A percentile compares a stretch with the other conserved stretches of the same genome.
phyloP scores from a whole-genome alignment of 768 basidiomycete genomes.

The Leccinum pellstonianum region DNA sequence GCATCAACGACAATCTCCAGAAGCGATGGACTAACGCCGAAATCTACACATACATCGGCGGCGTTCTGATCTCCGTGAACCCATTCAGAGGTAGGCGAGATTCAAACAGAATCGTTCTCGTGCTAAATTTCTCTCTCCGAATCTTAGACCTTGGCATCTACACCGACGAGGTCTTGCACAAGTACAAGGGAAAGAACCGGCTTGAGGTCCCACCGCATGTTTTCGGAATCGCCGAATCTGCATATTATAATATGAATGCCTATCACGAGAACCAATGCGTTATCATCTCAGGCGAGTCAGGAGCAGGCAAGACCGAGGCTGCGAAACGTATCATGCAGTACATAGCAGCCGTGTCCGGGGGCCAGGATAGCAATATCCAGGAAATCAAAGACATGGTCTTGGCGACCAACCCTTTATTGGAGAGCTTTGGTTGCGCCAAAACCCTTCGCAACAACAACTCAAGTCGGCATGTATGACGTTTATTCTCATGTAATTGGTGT shows the following conservation, averaged over 20 bases:
- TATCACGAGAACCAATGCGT: constrained; percentile 99
- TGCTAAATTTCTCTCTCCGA: constrained; percentile 8
- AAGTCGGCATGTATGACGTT: constrained; percentile 85
- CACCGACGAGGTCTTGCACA: constrained; percentile 80
- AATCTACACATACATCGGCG: constrained; percentile 99
- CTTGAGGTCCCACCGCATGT: constrained; percentile 98
- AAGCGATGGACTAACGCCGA: constrained; percentile 93
- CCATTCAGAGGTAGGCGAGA: constrained; percentile 79
- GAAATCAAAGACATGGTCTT: constrained; percentile 99
- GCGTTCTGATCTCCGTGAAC: constrained; percentile 98
- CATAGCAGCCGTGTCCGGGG: constrained; percentile 94
- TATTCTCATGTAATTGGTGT: neutral
- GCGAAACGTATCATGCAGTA: constrained; percentile 99
- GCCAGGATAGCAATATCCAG: constrained; percentile 86
- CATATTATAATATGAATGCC: constrained; percentile 99
- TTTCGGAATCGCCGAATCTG: constrained; percentile 93
- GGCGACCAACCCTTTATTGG: constrained; percentile 94
- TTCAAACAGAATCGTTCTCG: constrained; percentile 6
- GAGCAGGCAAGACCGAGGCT: constrained; percentile 98
- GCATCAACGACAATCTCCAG: constrained; percentile 96
- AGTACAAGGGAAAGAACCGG: constrained; percentile 94
- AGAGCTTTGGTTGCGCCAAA: constrained; percentile 99
- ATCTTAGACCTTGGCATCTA: constrained; percentile 92
- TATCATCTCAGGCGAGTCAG: constrained; percentile 98
- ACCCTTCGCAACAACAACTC: constrained; percentile 99